Evolutionary conservation across 1,139 yeast species (phyloP).

Genomic region (Tardiomyces blankii): DNA sequence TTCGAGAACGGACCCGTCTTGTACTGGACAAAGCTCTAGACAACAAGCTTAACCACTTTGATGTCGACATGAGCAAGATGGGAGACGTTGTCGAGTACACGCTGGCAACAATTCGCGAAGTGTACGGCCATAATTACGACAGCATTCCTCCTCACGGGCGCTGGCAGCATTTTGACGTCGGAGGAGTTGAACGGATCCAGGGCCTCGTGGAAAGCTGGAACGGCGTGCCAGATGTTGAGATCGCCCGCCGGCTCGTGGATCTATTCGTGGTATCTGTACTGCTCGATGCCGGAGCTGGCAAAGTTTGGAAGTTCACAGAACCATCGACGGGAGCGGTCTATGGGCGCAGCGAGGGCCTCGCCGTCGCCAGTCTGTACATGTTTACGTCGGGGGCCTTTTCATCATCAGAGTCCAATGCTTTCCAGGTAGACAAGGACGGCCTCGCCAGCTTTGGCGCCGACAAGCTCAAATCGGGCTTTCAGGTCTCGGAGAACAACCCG

Average conservation of each 20-base stretch:
- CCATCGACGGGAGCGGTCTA: constrained; percentile 22
- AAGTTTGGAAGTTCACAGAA: constrained; percentile 37
- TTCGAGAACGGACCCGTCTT: constrained; percentile 37
- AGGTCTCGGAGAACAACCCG: constrained; percentile 33
- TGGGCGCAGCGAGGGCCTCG: constrained; percentile 47
- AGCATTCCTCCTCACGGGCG: constrained; percentile 52
- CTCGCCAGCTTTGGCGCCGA: background rate
- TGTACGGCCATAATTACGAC: constrained; percentile 28
- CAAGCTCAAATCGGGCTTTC: constrained; percentile 30
- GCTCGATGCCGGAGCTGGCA: constrained; percentile 56
- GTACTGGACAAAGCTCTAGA: constrained; percentile 30
- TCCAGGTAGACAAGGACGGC: background rate
- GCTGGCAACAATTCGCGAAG: constrained; percentile 30
- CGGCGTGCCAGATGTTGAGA: constrained; percentile 28
- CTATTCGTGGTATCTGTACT: constrained; percentile 46
- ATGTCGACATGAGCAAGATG: constrained; percentile 32
- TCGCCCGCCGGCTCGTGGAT: constrained; percentile 41
- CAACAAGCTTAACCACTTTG: constrained; percentile 33
- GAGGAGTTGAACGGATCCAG: constrained; percentile 33
- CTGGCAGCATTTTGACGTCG: constrained; percentile 49
- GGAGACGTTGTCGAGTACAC: constrained; percentile 34
- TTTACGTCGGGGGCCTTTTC: constrained; percentile 40
- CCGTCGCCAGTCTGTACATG: constrained; percentile 45
- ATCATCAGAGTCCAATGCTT: constrained; percentile 32
- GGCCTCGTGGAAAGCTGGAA: constrained; percentile 30